A percentile compares a stretch with the other conserved stretches of the same genome.
These are phyloP conservation scores for Hydnum rufescens DNA, from an alignment of 768 basidiomycete genomes.

Conservation along the genomic window DNA sequence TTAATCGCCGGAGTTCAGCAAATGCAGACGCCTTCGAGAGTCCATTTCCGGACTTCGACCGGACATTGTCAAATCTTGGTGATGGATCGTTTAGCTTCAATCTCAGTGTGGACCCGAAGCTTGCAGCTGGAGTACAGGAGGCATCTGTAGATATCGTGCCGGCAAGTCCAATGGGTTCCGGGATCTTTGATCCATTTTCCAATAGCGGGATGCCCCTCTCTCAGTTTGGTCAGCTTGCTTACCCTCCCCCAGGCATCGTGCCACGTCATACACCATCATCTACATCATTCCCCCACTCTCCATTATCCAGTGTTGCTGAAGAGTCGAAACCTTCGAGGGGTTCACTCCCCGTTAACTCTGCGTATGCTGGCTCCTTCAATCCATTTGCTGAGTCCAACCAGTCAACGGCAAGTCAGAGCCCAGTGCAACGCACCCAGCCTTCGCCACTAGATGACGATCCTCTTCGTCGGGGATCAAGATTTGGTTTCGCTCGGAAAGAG, in stretches of 20 bases:
- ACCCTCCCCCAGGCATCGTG: neutral
- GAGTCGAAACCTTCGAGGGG: conserved; percentile 12
- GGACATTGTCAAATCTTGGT: conserved; percentile 53
- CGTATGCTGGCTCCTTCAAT: conserved; percentile 11
- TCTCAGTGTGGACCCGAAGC: conserved; percentile 68
- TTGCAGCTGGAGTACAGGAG: conserved; percentile 22
- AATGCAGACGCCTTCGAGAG: conserved; percentile 24
- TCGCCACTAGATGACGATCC: conserved; percentile 8
- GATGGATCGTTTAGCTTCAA: conserved; percentile 52
- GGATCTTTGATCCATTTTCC: conserved; percentile 49
- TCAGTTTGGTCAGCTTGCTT: too few species aligned
- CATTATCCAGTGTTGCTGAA: neutral
- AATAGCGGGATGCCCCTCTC: too few species aligned
- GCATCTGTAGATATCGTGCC: neutral
- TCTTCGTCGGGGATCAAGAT: conserved; percentile 9
- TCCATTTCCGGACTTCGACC: conserved; percentile 78
- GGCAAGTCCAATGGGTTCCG: conserved; percentile 11
- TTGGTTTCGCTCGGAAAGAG: conserved; percentile 11
- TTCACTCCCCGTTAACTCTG: conserved; percentile 12
- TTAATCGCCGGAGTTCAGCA: conserved; percentile 42
- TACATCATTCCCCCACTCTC: neutral
- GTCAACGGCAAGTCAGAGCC: neutral
- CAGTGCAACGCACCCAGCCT: neutral
- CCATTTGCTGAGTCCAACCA: conserved; percentile 11
- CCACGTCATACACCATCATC: neutral